Conservation (phyloP, 805 yeast genomes). For the Maudiozyma turicensis region DNA sequence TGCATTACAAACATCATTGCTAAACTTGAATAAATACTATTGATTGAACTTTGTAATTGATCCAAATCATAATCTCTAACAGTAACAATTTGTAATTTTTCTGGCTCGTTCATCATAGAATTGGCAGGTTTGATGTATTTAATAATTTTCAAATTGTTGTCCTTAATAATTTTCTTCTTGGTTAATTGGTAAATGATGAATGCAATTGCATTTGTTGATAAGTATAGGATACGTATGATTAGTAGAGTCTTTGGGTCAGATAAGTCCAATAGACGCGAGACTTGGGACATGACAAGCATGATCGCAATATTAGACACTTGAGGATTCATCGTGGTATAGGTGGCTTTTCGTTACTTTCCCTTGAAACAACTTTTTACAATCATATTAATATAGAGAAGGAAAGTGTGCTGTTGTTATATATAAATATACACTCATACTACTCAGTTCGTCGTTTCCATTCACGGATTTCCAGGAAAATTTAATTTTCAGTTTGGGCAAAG, state of each 20-base stretch:
- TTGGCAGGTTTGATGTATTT: conserved; percentile 84
- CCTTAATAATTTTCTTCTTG: conserved; percentile 48
- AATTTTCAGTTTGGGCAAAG: no score
- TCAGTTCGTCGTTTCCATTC: no score
- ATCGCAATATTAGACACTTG: conserved; percentile 75
- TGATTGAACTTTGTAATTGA: conserved; percentile 72
- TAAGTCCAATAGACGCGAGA: conserved; percentile 77
- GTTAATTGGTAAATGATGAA: conserved; percentile 58
- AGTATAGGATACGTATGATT: conserved; percentile 67
- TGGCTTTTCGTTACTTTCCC: not conserved
- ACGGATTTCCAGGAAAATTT: no score
- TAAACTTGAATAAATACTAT: conserved; percentile 74
- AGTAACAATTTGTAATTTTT: conserved; percentile 77
- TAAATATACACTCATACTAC: no score
- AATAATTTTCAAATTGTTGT: conserved; percentile 85
- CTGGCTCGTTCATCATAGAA: conserved; percentile 62
- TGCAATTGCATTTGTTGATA: conserved; percentile 54
- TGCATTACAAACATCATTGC: conserved; percentile 99
- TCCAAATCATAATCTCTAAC: conserved; percentile 89
- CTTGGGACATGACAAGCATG: conserved; percentile 96
- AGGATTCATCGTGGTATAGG: conserved; percentile 56
- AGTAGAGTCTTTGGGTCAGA: conserved; percentile 69
- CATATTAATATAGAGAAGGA: not conserved
- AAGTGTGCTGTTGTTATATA: not conserved
- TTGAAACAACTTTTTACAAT: not conserved